These are phyloP conservation scores for Aspergillus heteromorphus DNA, from an alignment of 495 filamentous ascomycete genomes.

Conservation along the genomic window DNA sequence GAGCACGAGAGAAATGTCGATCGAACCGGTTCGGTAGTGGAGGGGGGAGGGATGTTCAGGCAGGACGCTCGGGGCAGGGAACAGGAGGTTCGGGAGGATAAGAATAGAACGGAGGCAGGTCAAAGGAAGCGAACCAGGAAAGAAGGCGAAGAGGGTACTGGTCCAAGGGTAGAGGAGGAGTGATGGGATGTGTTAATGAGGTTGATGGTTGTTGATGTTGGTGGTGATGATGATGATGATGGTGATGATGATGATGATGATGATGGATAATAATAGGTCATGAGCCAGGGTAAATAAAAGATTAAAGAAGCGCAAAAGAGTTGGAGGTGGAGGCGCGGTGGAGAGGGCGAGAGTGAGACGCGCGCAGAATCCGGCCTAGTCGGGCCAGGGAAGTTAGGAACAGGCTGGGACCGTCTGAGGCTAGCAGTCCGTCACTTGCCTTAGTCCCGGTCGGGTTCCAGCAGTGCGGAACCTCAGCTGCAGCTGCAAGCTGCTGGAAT, in stretches of 20 bases:
- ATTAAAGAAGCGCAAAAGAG: conserved; percentile 2
- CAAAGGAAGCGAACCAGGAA: background rate
- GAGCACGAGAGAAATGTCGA: conserved; percentile 1
- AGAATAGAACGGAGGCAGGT: background rate
- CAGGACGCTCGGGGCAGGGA: background rate
- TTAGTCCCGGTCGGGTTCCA: conserved; percentile 3
- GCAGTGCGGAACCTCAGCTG: conserved; percentile 1
- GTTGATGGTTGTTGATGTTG: background rate
- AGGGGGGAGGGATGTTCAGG: background rate
- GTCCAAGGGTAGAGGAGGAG: background rate
- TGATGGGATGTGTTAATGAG: background rate
- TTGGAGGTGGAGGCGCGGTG: background rate
- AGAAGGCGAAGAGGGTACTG: background rate
- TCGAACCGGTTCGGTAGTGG: background rate
- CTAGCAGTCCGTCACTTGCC: background rate
- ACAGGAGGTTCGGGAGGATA: background rate
- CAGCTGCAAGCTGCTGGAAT: background rate
- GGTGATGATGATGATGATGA: background rate
- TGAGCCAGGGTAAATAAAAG: conserved; percentile 4
- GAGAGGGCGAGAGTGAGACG: conserved; percentile 1
- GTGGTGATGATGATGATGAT: background rate
- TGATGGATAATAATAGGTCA: background rate
- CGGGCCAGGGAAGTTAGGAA: background rate
- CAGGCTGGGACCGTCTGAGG: background rate
- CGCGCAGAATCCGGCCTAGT: background rate